phyloP scores from a whole-genome alignment of 2,329 filamentous ascomycete genomes.

The Corinectria fuckeliana region DNA sequence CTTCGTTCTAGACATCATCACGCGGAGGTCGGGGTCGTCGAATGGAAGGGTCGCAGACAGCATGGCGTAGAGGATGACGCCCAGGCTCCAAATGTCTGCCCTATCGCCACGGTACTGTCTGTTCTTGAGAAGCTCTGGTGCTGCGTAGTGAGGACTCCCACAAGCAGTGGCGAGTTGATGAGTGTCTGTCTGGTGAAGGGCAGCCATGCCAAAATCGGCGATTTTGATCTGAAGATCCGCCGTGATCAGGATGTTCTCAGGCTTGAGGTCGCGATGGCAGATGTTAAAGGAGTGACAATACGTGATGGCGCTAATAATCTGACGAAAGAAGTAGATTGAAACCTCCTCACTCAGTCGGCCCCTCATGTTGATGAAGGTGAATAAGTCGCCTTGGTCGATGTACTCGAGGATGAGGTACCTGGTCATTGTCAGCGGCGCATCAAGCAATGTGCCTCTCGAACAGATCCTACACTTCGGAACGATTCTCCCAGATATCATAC shows the following conservation, averaged over 20 bases:
- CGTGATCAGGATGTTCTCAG: conserved; percentile 93
- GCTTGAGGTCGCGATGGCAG: conserved; percentile 94
- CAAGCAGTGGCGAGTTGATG: conserved; percentile 88
- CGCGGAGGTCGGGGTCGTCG: conserved; percentile 67
- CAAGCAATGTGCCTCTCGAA: not conserved
- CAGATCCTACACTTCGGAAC: conserved; percentile 81
- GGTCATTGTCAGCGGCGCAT: conserved; percentile 16
- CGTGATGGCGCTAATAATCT: conserved; percentile 89
- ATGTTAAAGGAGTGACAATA: conserved; percentile 96
- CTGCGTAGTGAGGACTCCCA: conserved; percentile 95
- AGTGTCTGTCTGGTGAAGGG: conserved; percentile 79
- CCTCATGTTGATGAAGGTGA: conserved; percentile 79
- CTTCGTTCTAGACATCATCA: conserved; percentile 67
- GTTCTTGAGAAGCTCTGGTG: conserved; percentile 85
- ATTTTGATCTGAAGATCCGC: conserved; percentile 81
- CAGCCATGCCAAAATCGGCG: conserved; percentile 98
- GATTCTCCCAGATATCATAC: conserved; percentile 98
- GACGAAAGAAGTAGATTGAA: conserved; percentile 84
- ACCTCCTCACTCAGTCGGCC: conserved; percentile 81
- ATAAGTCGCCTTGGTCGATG: conserved; percentile 80
- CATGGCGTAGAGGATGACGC: conserved; percentile 88
- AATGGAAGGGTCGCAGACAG: conserved; percentile 87
- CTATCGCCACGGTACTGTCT: conserved; percentile 81
- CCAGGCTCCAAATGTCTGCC: conserved; percentile 94
- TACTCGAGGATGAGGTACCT: conserved; percentile 96